Evolutionary conservation across 1,284 basidiomycete species (phyloP), one percentile per base, ranked within the genome.

Genomic region (Pisolithus thermaeus): DNA sequence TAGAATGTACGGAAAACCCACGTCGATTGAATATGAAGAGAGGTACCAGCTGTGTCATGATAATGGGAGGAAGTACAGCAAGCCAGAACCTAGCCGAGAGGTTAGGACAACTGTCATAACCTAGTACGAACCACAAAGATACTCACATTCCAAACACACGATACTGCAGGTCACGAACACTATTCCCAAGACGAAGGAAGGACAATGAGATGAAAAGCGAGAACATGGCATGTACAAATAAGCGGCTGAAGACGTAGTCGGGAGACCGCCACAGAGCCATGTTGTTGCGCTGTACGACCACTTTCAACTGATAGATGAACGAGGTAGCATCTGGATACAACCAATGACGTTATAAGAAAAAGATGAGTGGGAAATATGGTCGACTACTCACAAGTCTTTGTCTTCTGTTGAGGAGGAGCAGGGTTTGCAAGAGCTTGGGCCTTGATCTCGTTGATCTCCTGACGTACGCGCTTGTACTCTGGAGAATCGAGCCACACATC

Each of bases 11-110:
- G 41, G 16, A 38, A 40, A 20, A 68, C 75, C 52, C 60, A 75
- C 82, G 74, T 67, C 92, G 75, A 54, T 88, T 88, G 69, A 85
- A 75, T 62, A 96, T 89, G 75, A 92, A 96, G 72, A 90, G 70
- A 0, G 92, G 91, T 68, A 92, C 87, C 52, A 94, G 84, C 67
- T 90, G 87, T 2, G 78, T 71, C 76, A 91, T 87, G 58, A 92
- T 74, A 58, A 92, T 80, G 25, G 86, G 84, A 18, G 90, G 88
- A 27, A 90, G 66, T 43, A 91, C 78, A 16, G 76, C 74, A 40
- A 80, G 73, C 83, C 83, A 87, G 73, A 84, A 87, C 49, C 81
- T 85, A 53, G 2, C 32, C 32, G 12, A 39, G 51, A 54, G 11
- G 28, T 22, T 12, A 58, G n/a, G 38, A 63, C 49, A 4, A 36